Base-by-base conservation (phyloP, 2,329 filamentous ascomycete genomes). In the Trichocomaceae sp. region DNA sequence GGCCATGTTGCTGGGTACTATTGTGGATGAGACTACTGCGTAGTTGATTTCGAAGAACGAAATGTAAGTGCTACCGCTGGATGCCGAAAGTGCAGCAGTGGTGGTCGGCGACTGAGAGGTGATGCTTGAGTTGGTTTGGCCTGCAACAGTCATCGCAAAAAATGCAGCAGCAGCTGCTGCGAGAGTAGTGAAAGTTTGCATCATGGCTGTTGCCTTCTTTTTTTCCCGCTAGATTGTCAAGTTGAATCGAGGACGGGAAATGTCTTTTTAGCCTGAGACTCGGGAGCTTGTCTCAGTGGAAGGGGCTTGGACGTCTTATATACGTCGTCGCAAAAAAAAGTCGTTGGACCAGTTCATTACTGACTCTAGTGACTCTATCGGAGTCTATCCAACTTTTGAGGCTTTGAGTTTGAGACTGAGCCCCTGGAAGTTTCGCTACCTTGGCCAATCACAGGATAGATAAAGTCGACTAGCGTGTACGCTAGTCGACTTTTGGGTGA, bases 1-100 rank as follows among this genome's bases (percentile, higher is more conserved):
- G 20, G 35, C 50, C 12, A 59, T 10, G 20, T 22, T 48, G n/a
- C 13, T 19, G 10, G 56, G 19, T 9, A 48, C 31, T 15, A 46
- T 50, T 19, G 54, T 57, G 9, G 45, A 17, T 37, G 48, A 13
- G n/a, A n/a, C n/a, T n/a, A n/a, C n/a, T n/a, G n/a, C n/a, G 19
- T 37, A 3, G 22, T 53, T 53, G 12, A 50, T 54, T 17, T 53
- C 53, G 41, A 61, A 61, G 39, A 60, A 10, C n/a, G 56, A n/a
- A 39, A 62, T 50, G 15, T 45, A 22, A n/a, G 50, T 52, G 19
- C 55, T 57, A 19, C 57, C 58, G 13, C 50, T 54, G 5, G 51
- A 47, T 13, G 54, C 56, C 6, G 52, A 48, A 35, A 39, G 31
- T 29, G 46, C 31, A 17, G 54, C 50, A 42, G n/a, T 23, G 48